Evolutionary conservation across 495 filamentous ascomycete genomes (phyloP), one percentile per base, ranked within the genome.

Genomic region (Penicillium verhagenii): DNA sequence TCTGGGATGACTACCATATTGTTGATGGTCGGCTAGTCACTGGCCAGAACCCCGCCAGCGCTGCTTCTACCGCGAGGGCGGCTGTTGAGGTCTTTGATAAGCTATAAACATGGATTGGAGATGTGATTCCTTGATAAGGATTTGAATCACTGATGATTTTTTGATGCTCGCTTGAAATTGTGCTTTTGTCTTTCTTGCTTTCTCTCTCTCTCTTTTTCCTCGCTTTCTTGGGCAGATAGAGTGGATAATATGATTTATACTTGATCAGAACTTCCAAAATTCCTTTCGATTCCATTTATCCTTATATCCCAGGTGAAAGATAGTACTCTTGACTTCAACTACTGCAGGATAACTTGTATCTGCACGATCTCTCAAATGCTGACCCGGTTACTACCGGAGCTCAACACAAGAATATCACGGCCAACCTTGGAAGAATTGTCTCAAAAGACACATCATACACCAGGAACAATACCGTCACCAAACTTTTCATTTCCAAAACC

Each of bases 31-130:
- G 75, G 52, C 50, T 90, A 24, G 82, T 90, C 18, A 89, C 86
- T 4, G 87, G 87, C 0, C 84, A 89, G 72, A 90, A 89, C 56
- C 87, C 87, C 6, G 79, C 78, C 6, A 86, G 83, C 62, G 82
- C 85, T 10, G 70, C 68, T 51, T 70, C 69, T 4, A 80, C 72
- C 7, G 75, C 75, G 8, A 64, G 70, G 56, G 74, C 70, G 44
- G 71, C 64, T n/a, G 62, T 80, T 7, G 64, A 72, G 39, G 75
- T 68, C 3, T 80, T 78, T 53, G 62, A 75, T 9, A 42, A 42
- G n/a, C 37, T 42, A 9, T 52, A 43, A 10, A n/a, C n/a, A 8
- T 43, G 19, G 18, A 14, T n/a, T n/a, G n/a, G n/a, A n/a, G n/a
- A n/a, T n/a, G n/a, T n/a, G n/a, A n/a, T n/a, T n/a, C n/a, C n/a